phyloP scores from a whole-genome alignment of 768 basidiomycete genomes.

The Rhodotorula babjevae region DNA sequence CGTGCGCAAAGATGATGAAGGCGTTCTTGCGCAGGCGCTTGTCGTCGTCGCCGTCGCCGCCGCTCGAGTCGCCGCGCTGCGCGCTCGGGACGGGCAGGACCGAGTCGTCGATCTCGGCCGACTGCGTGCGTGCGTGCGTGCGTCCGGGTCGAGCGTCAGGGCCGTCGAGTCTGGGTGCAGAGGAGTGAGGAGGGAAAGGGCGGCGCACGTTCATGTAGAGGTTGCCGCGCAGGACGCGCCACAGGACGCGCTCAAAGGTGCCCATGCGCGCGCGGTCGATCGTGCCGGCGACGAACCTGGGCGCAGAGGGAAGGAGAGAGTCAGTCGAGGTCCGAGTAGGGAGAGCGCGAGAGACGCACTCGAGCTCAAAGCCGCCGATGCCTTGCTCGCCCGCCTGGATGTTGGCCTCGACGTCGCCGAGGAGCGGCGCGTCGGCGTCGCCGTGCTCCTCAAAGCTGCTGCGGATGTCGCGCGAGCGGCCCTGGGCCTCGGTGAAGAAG shows the following conservation, averaged over 20 bases:
- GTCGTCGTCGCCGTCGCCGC: constrained; percentile 46
- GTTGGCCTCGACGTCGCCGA: constrained; percentile 77
- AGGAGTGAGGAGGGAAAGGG: neutral
- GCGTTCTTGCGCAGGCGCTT: constrained; percentile 86
- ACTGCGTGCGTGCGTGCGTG: constrained; percentile 44
- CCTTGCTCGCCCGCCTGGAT: constrained; percentile 53
- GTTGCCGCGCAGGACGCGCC: constrained; percentile 96
- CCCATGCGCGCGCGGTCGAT: constrained; percentile 86
- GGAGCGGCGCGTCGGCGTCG: constrained; percentile 64
- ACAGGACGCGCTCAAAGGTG: constrained; percentile 93
- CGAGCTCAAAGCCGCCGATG: constrained; percentile 64
- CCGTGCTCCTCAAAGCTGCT: constrained; percentile 80
- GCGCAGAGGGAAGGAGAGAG: neutral
- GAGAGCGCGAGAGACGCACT: constrained; percentile 57
- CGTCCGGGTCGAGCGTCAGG: neutral
- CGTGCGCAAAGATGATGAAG: constrained; percentile 97
- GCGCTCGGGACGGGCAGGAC: constrained; percentile 71
- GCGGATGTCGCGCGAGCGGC: constrained; percentile 64
- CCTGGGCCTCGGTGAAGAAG: constrained; percentile 66
- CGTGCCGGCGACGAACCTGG: constrained; percentile 88
- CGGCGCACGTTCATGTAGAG: constrained; percentile 81
- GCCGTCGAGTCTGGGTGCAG: neutral
- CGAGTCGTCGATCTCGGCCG: constrained; percentile 86
- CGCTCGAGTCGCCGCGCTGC: constrained; percentile 49
- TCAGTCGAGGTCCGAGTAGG: too few relatives aligned